A percentile compares a stretch with the other conserved stretches of the same genome.
phyloP scores from a whole-genome alignment of 1,139 yeast genomes.

The Candida sp. region DNA sequence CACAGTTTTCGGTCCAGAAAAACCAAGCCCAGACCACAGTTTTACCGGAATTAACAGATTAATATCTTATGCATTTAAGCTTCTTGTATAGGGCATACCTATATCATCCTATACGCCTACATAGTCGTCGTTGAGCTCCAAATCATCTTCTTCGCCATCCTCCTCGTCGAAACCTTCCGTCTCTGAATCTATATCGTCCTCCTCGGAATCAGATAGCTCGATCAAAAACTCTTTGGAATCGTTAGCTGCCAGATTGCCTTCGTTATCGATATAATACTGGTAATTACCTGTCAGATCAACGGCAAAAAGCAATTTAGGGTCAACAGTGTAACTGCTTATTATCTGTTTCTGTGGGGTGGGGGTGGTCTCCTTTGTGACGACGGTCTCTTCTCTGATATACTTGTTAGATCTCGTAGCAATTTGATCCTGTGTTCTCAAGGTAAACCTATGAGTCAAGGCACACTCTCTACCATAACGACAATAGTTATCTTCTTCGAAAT shows the following conservation, averaged over 20 bases:
- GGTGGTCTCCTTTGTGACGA: conserved; percentile 24
- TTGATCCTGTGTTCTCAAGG: conserved; percentile 29
- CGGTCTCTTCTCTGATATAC: conserved; percentile 20
- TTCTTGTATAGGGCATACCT: neutral
- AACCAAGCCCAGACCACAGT: too few relatives aligned
- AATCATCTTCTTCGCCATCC: conserved; percentile 41
- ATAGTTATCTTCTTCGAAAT: conserved; percentile 59
- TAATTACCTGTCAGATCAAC: conserved; percentile 25
- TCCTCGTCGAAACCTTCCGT: conserved; percentile 16
- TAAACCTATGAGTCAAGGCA: conserved; percentile 47
- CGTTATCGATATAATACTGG: conserved; percentile 30
- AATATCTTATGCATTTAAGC: neutral
- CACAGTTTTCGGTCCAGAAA: neutral
- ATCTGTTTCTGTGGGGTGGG: conserved; percentile 20
- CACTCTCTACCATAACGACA: conserved; percentile 60
- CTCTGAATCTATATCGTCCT: conserved; percentile 14
- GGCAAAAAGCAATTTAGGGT: conserved; percentile 27
- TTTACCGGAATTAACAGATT: neutral
- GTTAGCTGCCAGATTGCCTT: conserved; percentile 8
- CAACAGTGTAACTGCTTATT: conserved; percentile 41
- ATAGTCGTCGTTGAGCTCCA: conserved; percentile 12
- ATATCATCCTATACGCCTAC: conserved; percentile 14
- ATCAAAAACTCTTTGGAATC: conserved; percentile 23
- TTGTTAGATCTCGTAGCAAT: conserved; percentile 24
- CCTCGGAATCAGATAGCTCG: conserved; percentile 23